These are phyloP conservation scores for Melocanna baccifera DNA, from an alignment of 176 grass and related monocot genomes.

Conservation along the genomic window DNA sequence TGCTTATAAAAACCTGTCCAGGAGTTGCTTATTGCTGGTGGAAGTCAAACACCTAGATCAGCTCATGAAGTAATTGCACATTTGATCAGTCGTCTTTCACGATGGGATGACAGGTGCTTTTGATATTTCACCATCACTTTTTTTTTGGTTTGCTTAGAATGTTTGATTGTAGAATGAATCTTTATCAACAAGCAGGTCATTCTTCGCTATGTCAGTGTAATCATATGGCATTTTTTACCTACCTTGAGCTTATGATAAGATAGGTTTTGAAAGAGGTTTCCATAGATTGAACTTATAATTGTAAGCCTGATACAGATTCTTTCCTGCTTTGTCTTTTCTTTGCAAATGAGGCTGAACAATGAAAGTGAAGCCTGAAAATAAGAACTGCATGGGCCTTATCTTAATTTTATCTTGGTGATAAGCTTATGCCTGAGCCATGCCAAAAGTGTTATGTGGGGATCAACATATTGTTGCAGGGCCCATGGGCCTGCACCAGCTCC, in stretches of 20 bases:
- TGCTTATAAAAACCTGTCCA: constrained; percentile 39
- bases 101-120: constrained; percentile 88
- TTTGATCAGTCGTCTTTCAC: constrained; percentile 79
- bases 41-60: constrained; percentile 80
- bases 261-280: background rate
- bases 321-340: background rate
- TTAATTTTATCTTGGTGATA: background rate
- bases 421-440: background rate
- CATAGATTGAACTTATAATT: background rate
- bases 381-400: background rate
- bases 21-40: constrained; percentile 93
- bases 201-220: background rate
- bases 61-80: constrained; percentile 95
- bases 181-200: background rate
- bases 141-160: background rate
- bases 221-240: background rate
- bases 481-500: background rate
- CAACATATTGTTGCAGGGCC: background rate
- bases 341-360: background rate
- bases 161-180: background rate
- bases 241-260: background rate
- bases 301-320: background rate
- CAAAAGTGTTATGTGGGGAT: background rate
- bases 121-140: background rate
- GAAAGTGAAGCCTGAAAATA: background rate